Evolutionary conservation across 169 alveolate species (phyloP).

Genomic region (Eimeria maxima): DNA sequence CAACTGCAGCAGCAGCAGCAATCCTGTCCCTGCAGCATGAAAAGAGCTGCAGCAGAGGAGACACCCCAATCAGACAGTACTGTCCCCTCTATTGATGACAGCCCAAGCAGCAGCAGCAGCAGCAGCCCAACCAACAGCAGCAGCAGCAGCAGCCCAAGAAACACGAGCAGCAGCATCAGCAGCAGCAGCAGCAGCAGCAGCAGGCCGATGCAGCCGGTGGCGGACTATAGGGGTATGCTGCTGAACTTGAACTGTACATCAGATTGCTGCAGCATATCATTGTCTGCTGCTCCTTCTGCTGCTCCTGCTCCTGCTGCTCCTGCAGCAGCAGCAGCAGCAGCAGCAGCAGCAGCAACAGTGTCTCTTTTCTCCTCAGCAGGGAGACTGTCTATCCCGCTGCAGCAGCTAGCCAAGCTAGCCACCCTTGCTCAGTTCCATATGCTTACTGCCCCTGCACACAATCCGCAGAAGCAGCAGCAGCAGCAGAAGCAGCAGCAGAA

Average conservation of each 20-base stretch:
- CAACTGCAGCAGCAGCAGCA: conserved; percentile 60
- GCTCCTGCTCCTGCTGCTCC: too few species aligned
- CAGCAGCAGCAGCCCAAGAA: neutral
- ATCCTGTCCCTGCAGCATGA: conserved; percentile 31
- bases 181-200: conserved; percentile 22
- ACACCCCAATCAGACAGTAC: conserved; percentile 16
- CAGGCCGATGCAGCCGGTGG: neutral
- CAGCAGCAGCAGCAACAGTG: neutral
- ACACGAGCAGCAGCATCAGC: conserved; percentile 7
- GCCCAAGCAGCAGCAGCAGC: conserved; percentile 47
- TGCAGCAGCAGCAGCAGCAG: too few species aligned
- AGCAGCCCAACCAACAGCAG: neutral
- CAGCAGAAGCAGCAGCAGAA: conserved; percentile 9
- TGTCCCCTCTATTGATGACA: neutral
- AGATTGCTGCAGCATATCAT: too few species aligned
- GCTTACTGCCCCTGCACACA: conserved; percentile 6
- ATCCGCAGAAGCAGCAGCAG: neutral
- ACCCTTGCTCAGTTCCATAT: conserved; percentile 20
- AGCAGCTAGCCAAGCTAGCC: conserved; percentile 64
- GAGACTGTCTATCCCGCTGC: neutral
- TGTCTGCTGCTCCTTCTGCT: neutral
- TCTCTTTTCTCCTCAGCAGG: neutral
- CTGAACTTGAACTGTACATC: conserved; percentile 21
- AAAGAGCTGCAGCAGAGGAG: conserved; percentile 2
- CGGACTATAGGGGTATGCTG: conserved; percentile 25